Evolutionary conservation across 352 stramenopile genomes (phyloP).

Genomic region (Phytophthora pluvialis): DNA sequence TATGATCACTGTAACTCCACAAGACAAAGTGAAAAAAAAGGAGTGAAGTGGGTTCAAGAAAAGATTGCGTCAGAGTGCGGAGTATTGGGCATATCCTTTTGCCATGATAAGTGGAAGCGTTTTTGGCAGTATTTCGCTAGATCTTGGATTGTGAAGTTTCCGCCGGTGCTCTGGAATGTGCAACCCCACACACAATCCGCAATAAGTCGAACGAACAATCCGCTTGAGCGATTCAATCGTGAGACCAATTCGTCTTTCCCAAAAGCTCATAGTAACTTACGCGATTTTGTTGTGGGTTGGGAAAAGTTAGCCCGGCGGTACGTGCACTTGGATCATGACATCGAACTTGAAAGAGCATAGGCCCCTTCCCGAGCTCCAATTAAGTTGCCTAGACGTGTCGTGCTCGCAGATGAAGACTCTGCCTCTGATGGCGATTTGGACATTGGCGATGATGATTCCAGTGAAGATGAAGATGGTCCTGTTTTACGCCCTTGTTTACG

Average conservation of each 20-base stretch:
- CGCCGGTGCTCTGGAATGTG: conserved; percentile 10
- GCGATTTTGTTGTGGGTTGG: conserved; percentile 21
- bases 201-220: conserved; percentile 24
- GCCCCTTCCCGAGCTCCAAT: too few species aligned
- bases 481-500: too few species aligned
- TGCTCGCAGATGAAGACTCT: too few species aligned
- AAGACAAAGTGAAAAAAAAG: conserved; percentile 9
- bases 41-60: background rate
- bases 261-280: conserved; percentile 11
- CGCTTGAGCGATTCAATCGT: conserved; percentile 31
- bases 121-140: conserved; percentile 1
- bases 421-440: too few species aligned
- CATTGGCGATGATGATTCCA: too few species aligned
- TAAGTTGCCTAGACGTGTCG: too few species aligned
- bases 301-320: conserved; percentile 16
- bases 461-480: too few species aligned
- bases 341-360: too few species aligned
- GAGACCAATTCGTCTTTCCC: conserved; percentile 31
- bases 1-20: conserved; percentile 15
- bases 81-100: background rate
- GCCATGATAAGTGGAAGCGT: conserved; percentile 4
- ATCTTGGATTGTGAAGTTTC: conserved; percentile 10
- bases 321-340: too few species aligned
- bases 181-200: background rate
- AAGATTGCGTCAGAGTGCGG: background rate